Evolutionary conservation across 2,329 filamentous ascomycete genomes (phyloP).

Genomic region (Colletotrichum camelliae): DNA sequence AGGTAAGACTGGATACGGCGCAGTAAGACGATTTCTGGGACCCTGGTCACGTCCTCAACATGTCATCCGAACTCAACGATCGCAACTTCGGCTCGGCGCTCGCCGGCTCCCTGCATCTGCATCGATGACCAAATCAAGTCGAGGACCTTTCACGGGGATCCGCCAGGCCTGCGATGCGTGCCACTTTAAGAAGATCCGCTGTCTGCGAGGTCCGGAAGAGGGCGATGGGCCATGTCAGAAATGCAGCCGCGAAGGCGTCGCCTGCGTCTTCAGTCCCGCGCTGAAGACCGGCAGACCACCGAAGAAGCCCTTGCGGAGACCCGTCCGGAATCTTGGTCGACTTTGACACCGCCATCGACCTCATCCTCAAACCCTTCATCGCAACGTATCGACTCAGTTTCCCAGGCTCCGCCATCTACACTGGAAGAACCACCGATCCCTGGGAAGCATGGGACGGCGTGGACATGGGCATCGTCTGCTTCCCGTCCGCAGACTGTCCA

Average conservation of each 20-base stretch:
- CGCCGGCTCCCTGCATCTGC: no score
- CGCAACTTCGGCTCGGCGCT: neutral
- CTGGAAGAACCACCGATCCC: neutral
- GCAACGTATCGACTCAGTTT: neutral
- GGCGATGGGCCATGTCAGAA: neutral
- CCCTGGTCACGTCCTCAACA: neutral
- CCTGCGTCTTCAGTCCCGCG: constrained; percentile 7
- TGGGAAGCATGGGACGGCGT: neutral
- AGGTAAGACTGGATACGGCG: neutral
- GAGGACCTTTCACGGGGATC: neutral
- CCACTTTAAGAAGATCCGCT: constrained; percentile 9
- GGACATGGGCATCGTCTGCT: neutral
- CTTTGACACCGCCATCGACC: neutral
- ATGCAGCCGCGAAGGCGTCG: neutral
- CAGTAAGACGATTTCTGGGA: neutral
- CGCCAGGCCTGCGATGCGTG: constrained; percentile 13
- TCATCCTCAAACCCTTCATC: neutral
- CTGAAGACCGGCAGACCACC: constrained; percentile 7
- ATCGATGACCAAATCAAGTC: neutral
- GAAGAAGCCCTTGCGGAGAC: neutral
- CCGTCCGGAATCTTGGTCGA: neutral
- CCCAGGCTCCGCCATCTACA: neutral
- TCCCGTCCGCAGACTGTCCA: neutral
- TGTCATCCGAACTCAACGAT: neutral
- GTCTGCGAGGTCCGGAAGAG: neutral